Conservation (phyloP, 768 basidiomycete species). For the Lactarius evosmus region DNA sequence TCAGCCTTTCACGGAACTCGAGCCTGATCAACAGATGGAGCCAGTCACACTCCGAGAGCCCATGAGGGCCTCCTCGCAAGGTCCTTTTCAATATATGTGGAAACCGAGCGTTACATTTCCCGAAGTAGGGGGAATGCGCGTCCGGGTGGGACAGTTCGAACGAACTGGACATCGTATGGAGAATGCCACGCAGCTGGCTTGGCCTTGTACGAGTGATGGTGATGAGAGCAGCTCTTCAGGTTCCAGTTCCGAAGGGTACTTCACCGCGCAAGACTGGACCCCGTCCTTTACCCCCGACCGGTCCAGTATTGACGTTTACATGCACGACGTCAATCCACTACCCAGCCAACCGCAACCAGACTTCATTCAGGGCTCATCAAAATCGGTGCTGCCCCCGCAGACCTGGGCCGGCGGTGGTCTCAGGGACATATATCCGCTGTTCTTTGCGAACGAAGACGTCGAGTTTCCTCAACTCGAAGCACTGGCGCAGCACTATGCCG, state of each 20-base stretch:
- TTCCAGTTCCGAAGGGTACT: constrained; percentile 14
- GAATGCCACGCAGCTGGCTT: neutral
- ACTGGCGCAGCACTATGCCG: constrained; percentile 10
- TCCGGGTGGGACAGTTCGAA: constrained; percentile 22
- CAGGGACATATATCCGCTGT: neutral
- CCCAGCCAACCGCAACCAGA: constrained; percentile 3
- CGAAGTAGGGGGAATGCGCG: constrained; percentile 17
- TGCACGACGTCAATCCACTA: neutral
- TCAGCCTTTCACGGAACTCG: constrained; percentile 21
- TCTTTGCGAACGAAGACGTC: neutral
- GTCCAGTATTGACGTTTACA: neutral
- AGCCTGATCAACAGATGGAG: neutral
- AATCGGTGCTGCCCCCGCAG: neutral
- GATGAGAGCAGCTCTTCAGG: neutral
- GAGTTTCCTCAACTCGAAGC: constrained; percentile 4
- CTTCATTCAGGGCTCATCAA: constrained; percentile 20
- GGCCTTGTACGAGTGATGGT: neutral
- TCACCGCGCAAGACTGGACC: constrained; percentile 15
- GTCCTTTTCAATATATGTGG: constrained; percentile 9
- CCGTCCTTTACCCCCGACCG: neutral
- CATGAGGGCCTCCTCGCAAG: neutral
- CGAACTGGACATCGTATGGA: neutral
- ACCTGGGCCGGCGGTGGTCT: neutral
- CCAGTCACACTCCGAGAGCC: constrained; percentile 17
- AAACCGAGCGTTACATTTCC: constrained; percentile 13